Evolutionary conservation across 2,329 filamentous ascomycete species (phyloP), one percentile per base, ranked within the genome.

Genomic region (Penicillium sp.): DNA sequence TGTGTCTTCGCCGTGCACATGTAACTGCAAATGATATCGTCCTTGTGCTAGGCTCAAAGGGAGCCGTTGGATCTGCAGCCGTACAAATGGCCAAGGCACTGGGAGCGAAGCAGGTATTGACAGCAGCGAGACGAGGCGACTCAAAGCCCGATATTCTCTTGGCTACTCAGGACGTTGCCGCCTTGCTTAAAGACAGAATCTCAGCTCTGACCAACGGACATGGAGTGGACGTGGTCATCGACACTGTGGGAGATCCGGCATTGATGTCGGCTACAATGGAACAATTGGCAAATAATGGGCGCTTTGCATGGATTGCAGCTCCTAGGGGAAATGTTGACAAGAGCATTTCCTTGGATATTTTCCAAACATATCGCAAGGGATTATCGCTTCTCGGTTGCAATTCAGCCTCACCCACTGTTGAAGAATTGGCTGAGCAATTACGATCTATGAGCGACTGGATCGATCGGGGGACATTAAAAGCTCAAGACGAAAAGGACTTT

Each of bases 1-100:
- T 68, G 5, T 62, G 63, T 44, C 50, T 73, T 21, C 55, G 41
- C 21, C 52, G 64, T 27, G 65, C 67, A 9, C 48, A 55, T 10
- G 63, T 58, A 1, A 66, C 62, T 2, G 57, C 55, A 2, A 61
- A 50, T 27, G 70, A 73, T 24, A 57, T 52, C 2, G 68, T 73
- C 2, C 60, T 72, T n/a, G 64, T 72, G 1, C 59, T 71, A 2
- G 69, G 70, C 2, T 61, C 68, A 5, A 65, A 53, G 11, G 70
- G 70, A 3, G 59, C 62, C 26, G 70, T 73, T 13, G 70, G 70
- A 4, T 63, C 60, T 14, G 59, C 67, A 13, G 65, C 59, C 6
- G 62, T 63, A 26, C 62, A 70, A 29, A 58, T 70, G 41, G 68
- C 65, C 2, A 49, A 49, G 21, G 57, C 59, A 24, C 62, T 61